These are phyloP conservation scores for Paxillus rubicundulus DNA, from an alignment of 768 basidiomycete species.

Conservation along the genomic window DNA sequence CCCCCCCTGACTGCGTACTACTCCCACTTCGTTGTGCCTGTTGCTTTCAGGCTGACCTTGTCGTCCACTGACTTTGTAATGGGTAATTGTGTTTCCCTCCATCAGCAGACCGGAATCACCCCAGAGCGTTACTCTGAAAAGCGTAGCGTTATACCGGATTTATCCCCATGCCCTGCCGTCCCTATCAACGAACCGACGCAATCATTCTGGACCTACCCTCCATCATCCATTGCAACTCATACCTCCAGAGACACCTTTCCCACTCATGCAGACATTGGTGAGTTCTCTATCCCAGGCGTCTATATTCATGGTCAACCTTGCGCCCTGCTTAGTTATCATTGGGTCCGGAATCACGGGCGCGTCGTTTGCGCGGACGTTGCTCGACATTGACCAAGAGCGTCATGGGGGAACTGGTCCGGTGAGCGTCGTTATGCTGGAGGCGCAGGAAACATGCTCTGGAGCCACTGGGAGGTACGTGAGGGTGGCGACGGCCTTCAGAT, in stretches of 20 bases:
- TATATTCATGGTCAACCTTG: background rate
- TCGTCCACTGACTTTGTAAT: slow-evolving; percentile 13
- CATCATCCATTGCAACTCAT: slow-evolving; percentile 41
- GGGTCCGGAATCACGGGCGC: slow-evolving; percentile 54
- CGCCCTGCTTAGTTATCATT: slow-evolving; percentile 39
- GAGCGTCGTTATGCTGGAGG: slow-evolving; percentile 57
- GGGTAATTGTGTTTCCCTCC: slow-evolving; percentile 26
- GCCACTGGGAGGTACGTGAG: slow-evolving; percentile 47
- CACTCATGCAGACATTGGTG: slow-evolving; percentile 54
- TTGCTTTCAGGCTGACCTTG: background rate
- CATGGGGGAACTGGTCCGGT: slow-evolving; percentile 15
- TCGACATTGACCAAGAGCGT: slow-evolving; percentile 27
- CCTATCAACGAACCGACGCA: slow-evolving; percentile 53
- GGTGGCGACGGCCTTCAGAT: background rate
- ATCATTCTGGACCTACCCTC: slow-evolving; percentile 65
- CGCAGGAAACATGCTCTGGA: slow-evolving; percentile 54
- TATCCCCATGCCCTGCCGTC: slow-evolving; percentile 34
- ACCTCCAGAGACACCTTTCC: slow-evolving; percentile 33
- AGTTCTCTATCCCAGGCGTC: background rate
- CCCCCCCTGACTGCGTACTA: background rate
- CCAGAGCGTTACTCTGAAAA: slow-evolving; percentile 5
- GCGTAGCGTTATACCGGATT: background rate
- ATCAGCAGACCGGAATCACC: slow-evolving; percentile 1
- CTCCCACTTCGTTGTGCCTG: background rate
- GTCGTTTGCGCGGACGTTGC: slow-evolving; percentile 40